Base-by-base conservation (phyloP, 2,329 filamentous ascomycete species). In the Clarireedia homoeocarpa region DNA sequence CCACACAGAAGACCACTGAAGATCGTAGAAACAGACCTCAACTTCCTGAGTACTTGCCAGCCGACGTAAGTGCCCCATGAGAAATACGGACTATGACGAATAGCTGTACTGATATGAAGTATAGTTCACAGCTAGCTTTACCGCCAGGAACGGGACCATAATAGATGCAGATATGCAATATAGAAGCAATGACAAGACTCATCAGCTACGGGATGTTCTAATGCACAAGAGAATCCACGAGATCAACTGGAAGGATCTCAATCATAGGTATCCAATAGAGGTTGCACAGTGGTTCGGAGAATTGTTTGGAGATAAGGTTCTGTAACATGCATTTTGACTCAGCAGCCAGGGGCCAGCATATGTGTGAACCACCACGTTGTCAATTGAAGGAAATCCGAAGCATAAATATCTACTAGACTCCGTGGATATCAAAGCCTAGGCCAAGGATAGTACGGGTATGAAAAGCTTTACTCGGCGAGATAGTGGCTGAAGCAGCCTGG, bases 1-100 rank as follows among this genome's bases (percentile, higher is more conserved):
- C 81, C 3, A 78, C 77, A 59, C 74, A 82, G 60, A 74, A 75
- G 64, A 45, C 42, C 14, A 36, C 39, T 5, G 46, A 46, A 17
- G 48, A 54, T 24, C 17, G 15, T 38, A 15, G 14, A 4, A 38
- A 14, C 17, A 34, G 47, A 24, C 44, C 24, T 38, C 23, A 26
- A 9, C 27, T 59, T n/a, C 48, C 51, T 4, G 42, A 38, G 15
- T 42, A 51, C 20, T 47, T 50, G n/a, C 52, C 56, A n/a, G 14
- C 40, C 6, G n/a, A 51, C 36, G 56, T 58, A 26, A 55, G 52
- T 53, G 12, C 17, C 20, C 14, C 15, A 39, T 14, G 42, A 9
- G 3, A 2, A 36, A 50, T 24, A 12, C 12, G 4, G 9, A 34
- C 10, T 34, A 34, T 34, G 5, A 54, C 30, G 30, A 17, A 30